phyloP scores from a whole-genome alignment of 2,329 filamentous ascomycete species.

The Pseudocercospora cruenta region DNA sequence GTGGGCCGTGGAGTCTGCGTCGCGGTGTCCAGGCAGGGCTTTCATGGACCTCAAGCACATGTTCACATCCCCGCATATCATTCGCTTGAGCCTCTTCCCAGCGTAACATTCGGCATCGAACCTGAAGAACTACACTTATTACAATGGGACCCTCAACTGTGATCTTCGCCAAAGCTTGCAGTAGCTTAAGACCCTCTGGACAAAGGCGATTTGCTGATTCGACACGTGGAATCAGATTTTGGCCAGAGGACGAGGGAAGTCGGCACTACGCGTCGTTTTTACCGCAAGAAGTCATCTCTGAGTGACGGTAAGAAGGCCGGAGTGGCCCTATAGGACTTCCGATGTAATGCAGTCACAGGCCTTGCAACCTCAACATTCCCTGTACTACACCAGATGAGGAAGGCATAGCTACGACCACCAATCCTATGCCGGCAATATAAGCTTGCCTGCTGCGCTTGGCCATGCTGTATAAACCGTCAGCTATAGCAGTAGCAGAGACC shows the following conservation, averaged over 20 bases:
- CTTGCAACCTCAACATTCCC: background rate
- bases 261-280: background rate
- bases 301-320: background rate
- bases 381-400: background rate
- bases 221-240: background rate
- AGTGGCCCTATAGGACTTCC: too few species aligned
- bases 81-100: background rate
- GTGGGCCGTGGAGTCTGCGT: background rate
- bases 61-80: background rate
- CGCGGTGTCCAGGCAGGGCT: background rate
- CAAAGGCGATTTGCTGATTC: background rate
- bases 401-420: background rate
- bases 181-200: background rate
- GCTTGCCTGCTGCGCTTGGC: background rate
- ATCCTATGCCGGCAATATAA: background rate
- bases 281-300: background rate
- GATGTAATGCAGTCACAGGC: background rate
- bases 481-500: background rate
- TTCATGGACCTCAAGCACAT: background rate
- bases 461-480: background rate
- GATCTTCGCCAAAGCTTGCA: background rate
- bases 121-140: background rate
- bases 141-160: background rate
- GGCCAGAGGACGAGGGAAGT: background rate
- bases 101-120: background rate